phyloP scores from a whole-genome alignment of 306 rosid species.

The Crotalaria pallida region DNA sequence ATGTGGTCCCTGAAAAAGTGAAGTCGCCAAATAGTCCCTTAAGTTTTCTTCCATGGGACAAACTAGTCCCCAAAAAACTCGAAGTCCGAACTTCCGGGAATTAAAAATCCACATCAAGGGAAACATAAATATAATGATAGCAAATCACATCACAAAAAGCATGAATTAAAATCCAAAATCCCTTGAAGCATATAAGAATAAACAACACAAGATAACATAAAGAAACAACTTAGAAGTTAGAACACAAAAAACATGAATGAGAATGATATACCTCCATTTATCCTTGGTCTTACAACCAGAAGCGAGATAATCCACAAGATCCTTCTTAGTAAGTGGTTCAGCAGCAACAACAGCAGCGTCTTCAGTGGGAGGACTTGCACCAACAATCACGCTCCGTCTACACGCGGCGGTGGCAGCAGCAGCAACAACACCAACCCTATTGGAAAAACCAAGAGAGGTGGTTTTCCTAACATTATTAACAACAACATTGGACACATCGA shows the following conservation, averaged over 20 bases:
- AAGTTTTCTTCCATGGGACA: too few species aligned
- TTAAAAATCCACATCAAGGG: not conserved
- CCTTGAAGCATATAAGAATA: not conserved
- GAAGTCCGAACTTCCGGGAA: too few species aligned
- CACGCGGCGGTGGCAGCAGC: constrained; percentile 6
- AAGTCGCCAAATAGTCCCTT: too few species aligned
- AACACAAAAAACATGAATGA: not conserved
- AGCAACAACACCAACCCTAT: constrained; percentile 2
- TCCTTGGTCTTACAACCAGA: constrained; percentile 74
- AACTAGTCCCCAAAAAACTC: too few species aligned
- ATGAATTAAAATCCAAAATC: not conserved
- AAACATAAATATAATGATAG: not conserved
- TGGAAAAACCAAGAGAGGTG: constrained; percentile 27
- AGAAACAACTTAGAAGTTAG: not conserved
- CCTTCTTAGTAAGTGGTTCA: constrained; percentile 70
- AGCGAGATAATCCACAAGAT: constrained; percentile 78
- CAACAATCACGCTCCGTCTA: constrained; percentile 49
- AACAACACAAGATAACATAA: too few species aligned
- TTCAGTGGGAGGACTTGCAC: constrained; percentile 94
- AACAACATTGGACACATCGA: constrained; percentile 23
- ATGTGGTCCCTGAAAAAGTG: too few species aligned
- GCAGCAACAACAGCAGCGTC: constrained; percentile 72
- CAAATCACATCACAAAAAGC: not conserved
- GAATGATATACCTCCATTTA: constrained; percentile 61
- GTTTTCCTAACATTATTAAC: constrained; percentile 35